Evolutionary conservation across 306 rosid genomes (phyloP).

Genomic region (Rosa lucieae): DNA sequence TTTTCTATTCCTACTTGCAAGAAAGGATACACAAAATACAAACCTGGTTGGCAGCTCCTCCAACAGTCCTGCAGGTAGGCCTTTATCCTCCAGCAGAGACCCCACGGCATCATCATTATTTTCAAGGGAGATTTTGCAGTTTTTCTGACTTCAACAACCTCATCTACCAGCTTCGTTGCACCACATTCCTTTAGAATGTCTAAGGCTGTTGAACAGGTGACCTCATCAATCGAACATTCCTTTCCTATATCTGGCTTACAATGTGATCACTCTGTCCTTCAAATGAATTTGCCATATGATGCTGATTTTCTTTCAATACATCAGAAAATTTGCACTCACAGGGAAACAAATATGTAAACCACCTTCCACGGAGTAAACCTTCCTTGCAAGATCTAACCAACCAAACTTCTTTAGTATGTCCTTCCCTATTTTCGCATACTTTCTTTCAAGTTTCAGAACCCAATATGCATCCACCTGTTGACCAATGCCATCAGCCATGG

Average conservation of each 20-base stretch:
- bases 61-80: constrained; percentile 53
- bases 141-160: constrained; percentile 56
- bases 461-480: constrained; percentile 39
- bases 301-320: constrained; percentile 40
- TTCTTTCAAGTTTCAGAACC: constrained; percentile 67
- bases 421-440: constrained; percentile 78
- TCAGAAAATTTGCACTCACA: constrained; percentile 45
- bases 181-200: constrained; percentile 58
- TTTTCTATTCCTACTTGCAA: neutral
- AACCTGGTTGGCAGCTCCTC: constrained; percentile 92
- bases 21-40: constrained; percentile 25
- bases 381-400: constrained; percentile 84
- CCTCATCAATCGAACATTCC: constrained; percentile 34
- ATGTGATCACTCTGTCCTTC: constrained; percentile 40
- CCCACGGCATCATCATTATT: constrained; percentile 67
- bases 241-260: constrained; percentile 31
- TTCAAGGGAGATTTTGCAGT: constrained; percentile 65
- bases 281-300: constrained; percentile 31
- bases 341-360: constrained; percentile 76
- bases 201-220: constrained; percentile 51
- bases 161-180: constrained; percentile 49
- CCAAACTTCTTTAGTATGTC: constrained; percentile 83
- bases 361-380: constrained; percentile 59
- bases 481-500: constrained; percentile 28
- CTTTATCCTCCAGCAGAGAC: constrained; percentile 56